These are phyloP conservation scores for Lasiodiplodia theobromae DNA, from an alignment of 2,329 filamentous ascomycete genomes.

Conservation along the genomic window DNA sequence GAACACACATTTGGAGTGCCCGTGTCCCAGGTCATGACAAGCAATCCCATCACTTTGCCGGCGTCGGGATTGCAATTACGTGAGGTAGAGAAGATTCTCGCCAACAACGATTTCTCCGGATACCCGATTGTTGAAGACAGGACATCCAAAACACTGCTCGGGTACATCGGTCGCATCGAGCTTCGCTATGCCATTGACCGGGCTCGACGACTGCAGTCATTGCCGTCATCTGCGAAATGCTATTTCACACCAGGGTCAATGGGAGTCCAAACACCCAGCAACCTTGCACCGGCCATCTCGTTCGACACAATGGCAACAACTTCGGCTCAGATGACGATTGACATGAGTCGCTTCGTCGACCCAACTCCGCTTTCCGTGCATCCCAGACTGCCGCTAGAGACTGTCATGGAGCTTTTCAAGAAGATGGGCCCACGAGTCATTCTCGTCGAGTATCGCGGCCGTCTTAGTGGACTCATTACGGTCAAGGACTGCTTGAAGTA, in stretches of 20 bases:
- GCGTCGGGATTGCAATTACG: slow-evolving; percentile 75
- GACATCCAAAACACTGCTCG: slow-evolving; percentile 74
- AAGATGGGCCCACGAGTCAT: slow-evolving; percentile 97
- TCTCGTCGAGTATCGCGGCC: slow-evolving; percentile 87
- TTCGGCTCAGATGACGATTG: slow-evolving; percentile 66
- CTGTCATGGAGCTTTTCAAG: slow-evolving; percentile 97
- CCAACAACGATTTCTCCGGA: slow-evolving; percentile 84
- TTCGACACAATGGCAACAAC: slow-evolving; percentile 68
- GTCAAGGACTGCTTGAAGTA: slow-evolving; percentile 98
- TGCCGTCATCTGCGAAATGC: slow-evolving; percentile 75
- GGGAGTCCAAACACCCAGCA: slow-evolving; percentile 35
- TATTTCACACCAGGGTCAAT: slow-evolving; percentile 64
- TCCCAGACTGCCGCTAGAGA: slow-evolving; percentile 89
- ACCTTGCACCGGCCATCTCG: slow-evolving; percentile 51
- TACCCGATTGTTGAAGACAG: slow-evolving; percentile 88
- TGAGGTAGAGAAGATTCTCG: slow-evolving; percentile 78
- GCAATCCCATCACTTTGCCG: slow-evolving; percentile 75
- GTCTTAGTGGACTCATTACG: slow-evolving; percentile 84
- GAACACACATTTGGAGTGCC: slow-evolving; percentile 96
- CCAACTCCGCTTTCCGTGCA: slow-evolving; percentile 89
- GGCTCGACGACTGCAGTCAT: slow-evolving; percentile 70
- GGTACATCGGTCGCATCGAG: slow-evolving; percentile 93
- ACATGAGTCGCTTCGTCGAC: slow-evolving; percentile 89
- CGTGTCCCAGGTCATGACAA: slow-evolving; percentile 88
- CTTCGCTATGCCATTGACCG: slow-evolving; percentile 88